phyloP scores from a whole-genome alignment of 768 basidiomycete species.

The Tricholoma terreum region DNA sequence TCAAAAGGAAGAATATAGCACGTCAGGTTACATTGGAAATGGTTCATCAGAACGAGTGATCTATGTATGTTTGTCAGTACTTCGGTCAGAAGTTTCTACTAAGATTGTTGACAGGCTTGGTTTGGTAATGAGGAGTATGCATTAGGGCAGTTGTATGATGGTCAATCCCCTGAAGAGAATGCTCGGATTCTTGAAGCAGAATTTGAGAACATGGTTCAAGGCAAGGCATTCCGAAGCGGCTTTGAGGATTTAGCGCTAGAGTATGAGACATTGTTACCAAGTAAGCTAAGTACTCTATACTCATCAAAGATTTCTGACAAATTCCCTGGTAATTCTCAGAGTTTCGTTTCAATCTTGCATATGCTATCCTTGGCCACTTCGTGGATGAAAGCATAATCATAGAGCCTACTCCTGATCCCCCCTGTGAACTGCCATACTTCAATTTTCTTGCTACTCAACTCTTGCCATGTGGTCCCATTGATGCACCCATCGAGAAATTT shows the following conservation, averaged over 20 bases:
- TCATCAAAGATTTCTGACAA: background rate
- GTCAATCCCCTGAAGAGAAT: background rate
- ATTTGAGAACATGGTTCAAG: slow-evolving; percentile 12
- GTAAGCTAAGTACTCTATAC: background rate
- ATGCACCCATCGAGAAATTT: slow-evolving; percentile 16
- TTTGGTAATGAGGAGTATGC: slow-evolving; percentile 13
- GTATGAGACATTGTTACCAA: background rate
- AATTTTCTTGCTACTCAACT: slow-evolving; percentile 18
- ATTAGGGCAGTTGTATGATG: slow-evolving; percentile 5
- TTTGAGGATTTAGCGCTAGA: slow-evolving; percentile 10
- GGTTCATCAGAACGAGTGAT: slow-evolving; percentile 12
- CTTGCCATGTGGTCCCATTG: slow-evolving; percentile 10
- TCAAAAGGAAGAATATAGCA: background rate
- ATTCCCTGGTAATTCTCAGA: no score
- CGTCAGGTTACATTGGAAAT: slow-evolving; percentile 7
- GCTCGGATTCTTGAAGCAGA: slow-evolving; percentile 7
- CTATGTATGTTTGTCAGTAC: slow-evolving; percentile 6
- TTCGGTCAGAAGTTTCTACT: background rate
- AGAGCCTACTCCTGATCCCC: background rate
- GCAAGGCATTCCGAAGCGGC: slow-evolving; percentile 5
- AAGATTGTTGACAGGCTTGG: slow-evolving; percentile 4
- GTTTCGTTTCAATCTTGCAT: slow-evolving; percentile 8
- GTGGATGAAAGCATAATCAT: background rate
- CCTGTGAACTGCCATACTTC: background rate
- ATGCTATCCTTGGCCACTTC: slow-evolving; percentile 8